Evolutionary conservation across 805 yeast species (phyloP).

Genomic region (Saccharomycopsis microspora): DNA sequence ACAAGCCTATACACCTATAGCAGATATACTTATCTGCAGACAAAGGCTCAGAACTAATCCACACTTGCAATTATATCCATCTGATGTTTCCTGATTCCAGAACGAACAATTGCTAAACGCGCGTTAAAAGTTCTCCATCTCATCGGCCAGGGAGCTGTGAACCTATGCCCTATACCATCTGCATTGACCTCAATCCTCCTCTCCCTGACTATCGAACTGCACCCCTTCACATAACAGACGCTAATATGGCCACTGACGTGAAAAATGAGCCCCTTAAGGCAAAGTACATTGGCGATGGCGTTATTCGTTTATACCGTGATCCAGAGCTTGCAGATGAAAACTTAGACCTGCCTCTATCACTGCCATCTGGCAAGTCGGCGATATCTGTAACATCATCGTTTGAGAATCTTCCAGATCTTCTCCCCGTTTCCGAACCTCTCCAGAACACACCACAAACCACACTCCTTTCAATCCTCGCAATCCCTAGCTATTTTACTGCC

Average conservation of each 20-base stretch:
- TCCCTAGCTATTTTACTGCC: constrained; percentile 80
- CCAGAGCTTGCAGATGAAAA: constrained; percentile 25
- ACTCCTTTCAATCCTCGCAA: constrained; percentile 13
- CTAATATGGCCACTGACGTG: neutral
- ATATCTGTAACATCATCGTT: neutral
- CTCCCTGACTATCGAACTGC: constrained; percentile 1
- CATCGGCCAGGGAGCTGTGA: too few relatives aligned
- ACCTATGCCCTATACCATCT: neutral
- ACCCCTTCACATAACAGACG: neutral
- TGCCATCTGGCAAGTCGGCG: neutral
- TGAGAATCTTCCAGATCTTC: neutral
- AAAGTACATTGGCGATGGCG: constrained; percentile 59
- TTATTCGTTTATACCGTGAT: constrained; percentile 54
- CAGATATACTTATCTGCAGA: too few relatives aligned
- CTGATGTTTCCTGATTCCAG: too few relatives aligned
- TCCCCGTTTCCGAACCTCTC: neutral
- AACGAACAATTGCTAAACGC: too few relatives aligned
- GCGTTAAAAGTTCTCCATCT: too few relatives aligned
- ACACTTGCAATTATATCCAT: too few relatives aligned
- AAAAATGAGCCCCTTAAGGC: constrained; percentile 41
- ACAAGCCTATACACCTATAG: too few relatives aligned
- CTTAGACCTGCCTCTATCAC: neutral
- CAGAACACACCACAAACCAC: neutral
- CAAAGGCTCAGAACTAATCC: too few relatives aligned
- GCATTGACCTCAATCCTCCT: neutral